Conservation (phyloP, 148 eudicot genomes). For the Rhododendron griersonianum region DNA sequence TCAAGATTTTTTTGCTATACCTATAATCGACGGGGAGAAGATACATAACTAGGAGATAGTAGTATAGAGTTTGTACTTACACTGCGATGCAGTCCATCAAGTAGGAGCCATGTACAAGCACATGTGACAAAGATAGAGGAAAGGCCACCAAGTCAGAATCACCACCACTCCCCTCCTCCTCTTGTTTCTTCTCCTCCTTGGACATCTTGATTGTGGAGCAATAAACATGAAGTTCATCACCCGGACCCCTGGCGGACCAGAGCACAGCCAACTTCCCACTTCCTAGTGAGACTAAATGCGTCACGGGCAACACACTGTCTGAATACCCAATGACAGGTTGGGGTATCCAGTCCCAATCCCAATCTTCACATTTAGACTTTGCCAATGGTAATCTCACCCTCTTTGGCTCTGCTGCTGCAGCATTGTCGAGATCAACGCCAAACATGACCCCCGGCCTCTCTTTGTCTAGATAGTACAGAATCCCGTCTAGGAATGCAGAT, state of each 20-base stretch:
- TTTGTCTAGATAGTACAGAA: background rate
- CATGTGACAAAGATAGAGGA: background rate
- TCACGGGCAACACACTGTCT: fast-evolving
- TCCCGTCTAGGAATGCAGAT: background rate
- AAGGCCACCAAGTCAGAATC: background rate
- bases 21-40: no score
- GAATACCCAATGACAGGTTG: background rate
- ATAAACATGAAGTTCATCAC: background rate
- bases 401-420: background rate
- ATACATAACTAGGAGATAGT: background rate
- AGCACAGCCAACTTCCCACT: background rate
- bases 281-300: background rate
- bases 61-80: background rate
- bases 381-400: background rate
- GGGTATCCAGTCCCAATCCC: background rate
- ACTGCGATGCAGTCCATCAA: background rate
- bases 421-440: background rate
- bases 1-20: no score
- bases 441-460: background rate
- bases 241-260: background rate
- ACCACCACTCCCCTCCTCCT: background rate
- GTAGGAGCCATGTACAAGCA: background rate
- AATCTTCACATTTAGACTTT: background rate
- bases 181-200: background rate
- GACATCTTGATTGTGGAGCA: background rate